A percentile compares a stretch with the other conserved stretches of the same genome.
Conservation (phyloP, 192 early-diverging fungal genomes). For the Rhizophlyctis rosea region DNA sequence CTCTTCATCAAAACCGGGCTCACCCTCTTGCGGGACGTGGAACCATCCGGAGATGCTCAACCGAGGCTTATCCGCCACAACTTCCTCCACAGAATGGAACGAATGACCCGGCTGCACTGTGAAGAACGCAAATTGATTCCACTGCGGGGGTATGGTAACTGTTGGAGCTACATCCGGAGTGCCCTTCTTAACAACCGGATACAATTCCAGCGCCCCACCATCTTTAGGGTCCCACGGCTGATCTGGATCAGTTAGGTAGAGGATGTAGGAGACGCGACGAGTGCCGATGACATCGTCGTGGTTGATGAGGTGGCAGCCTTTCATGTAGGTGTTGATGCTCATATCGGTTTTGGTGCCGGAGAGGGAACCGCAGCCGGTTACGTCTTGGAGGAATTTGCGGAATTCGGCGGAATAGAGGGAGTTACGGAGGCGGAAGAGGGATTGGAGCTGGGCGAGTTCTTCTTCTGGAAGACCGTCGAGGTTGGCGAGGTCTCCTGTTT, state of each 20-base stretch:
- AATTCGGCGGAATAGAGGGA: slow-evolving; percentile 73
- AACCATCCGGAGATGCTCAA: slow-evolving; percentile 76
- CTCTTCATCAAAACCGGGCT: slow-evolving; percentile 56
- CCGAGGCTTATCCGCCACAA: slow-evolving; percentile 51
- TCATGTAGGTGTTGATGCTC: slow-evolving; percentile 68
- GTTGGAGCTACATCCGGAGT: slow-evolving; percentile 64
- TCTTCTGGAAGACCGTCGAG: slow-evolving; percentile 64
- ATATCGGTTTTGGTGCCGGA: slow-evolving; percentile 67
- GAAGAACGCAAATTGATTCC: slow-evolving; percentile 80
- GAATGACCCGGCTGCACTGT: slow-evolving; percentile 74
- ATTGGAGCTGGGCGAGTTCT: slow-evolving; percentile 55
- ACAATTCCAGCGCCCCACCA: slow-evolving; percentile 76
- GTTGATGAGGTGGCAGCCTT: slow-evolving; percentile 70
- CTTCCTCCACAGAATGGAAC: slow-evolving; percentile 79
- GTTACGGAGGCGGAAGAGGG: slow-evolving; percentile 62
- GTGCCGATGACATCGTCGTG: slow-evolving; percentile 84
- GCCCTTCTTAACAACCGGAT: slow-evolving; percentile 57
- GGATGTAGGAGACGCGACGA: slow-evolving; percentile 70
- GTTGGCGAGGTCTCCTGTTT: slow-evolving; percentile 81
- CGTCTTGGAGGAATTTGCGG: slow-evolving; percentile 58
- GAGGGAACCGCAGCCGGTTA: slow-evolving; percentile 69
- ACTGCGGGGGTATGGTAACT: slow-evolving; percentile 52
- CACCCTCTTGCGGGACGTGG: slow-evolving; percentile 70
- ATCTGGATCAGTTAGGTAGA: slow-evolving; percentile 73
- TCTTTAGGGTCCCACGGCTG: slow-evolving; percentile 55